Conservation (phyloP, 164 flowering plant genomes). For the Macadamia tetraphylla region DNA sequence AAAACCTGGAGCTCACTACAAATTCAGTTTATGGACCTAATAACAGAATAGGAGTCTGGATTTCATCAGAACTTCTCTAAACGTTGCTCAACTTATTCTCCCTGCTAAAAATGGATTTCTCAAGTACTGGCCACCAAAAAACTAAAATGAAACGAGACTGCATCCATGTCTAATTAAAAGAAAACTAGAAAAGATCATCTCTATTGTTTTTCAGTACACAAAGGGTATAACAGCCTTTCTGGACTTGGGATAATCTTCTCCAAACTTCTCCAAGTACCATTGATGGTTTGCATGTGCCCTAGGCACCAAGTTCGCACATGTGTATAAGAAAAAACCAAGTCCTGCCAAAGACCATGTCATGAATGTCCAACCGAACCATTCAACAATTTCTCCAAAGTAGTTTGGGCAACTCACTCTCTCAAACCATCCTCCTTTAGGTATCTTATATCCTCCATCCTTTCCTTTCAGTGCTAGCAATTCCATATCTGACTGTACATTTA, state of each 20-base stretch:
- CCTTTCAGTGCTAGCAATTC: constrained; percentile 51
- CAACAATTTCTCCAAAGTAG: constrained; percentile 83
- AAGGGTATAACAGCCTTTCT: constrained; percentile 85
- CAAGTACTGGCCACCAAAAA: too few relatives aligned
- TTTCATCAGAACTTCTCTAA: too few relatives aligned
- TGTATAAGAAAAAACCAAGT: constrained; percentile 67
- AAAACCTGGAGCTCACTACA: too few relatives aligned
- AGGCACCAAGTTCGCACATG: constrained; percentile 82
- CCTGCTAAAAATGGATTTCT: too few relatives aligned
- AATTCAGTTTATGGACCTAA: too few relatives aligned
- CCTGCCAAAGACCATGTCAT: constrained; percentile 88
- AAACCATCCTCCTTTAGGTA: constrained; percentile 78
- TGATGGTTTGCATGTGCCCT: constrained; percentile 57
- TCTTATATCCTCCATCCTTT: constrained; percentile 58
- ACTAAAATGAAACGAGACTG: too few relatives aligned
- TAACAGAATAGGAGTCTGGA: too few relatives aligned
- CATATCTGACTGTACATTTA: constrained; percentile 64
- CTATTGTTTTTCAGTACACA: constrained; percentile 35
- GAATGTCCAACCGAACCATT: constrained; percentile 89
- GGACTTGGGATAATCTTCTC: constrained; percentile 68
- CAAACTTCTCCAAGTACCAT: constrained; percentile 85
- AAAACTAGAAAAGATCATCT: too few relatives aligned
- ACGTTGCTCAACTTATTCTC: too few relatives aligned
- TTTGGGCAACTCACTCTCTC: constrained; percentile 86
- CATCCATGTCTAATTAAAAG: too few relatives aligned